Evolutionary conservation across 495 filamentous ascomycete species (phyloP).

Genomic region (Penicillium diatomitis): DNA sequence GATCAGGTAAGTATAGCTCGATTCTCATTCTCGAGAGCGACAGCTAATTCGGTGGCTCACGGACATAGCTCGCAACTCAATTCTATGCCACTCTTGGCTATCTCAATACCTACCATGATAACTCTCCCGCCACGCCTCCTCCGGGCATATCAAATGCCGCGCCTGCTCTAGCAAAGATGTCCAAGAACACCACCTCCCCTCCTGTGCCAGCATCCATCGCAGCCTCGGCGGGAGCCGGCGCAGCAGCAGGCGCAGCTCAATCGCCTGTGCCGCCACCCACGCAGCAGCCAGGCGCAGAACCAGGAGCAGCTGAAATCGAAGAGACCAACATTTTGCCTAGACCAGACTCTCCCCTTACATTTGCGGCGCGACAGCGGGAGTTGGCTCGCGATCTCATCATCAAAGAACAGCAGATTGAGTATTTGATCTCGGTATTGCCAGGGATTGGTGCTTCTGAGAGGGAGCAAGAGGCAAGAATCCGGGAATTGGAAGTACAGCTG

Average conservation of each 20-base stretch:
- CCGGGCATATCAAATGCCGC: slow-evolving; percentile 48
- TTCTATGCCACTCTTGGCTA: slow-evolving; percentile 83
- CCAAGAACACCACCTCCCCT: slow-evolving; percentile 32
- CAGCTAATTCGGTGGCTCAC: slow-evolving; percentile 1
- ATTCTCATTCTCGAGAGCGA: not conserved
- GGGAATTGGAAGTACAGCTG: slow-evolving; percentile 67
- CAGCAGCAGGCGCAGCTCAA: slow-evolving; percentile 11
- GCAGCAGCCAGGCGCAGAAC: slow-evolving; percentile 12
- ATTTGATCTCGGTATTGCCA: slow-evolving; percentile 71
- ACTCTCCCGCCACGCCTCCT: slow-evolving; percentile 52
- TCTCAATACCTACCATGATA: slow-evolving; percentile 71
- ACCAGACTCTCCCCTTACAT: slow-evolving; percentile 55
- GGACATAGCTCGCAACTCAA: slow-evolving; percentile 67
- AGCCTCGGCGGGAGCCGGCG: slow-evolving; percentile 17
- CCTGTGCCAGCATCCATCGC: slow-evolving; percentile 32
- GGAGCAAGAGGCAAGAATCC: slow-evolving; percentile 68
- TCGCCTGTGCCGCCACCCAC: slow-evolving; percentile 21
- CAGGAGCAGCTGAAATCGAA: slow-evolving; percentile 6
- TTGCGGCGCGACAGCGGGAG: slow-evolving; percentile 64
- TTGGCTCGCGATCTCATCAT: slow-evolving; percentile 78
- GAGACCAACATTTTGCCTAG: slow-evolving; percentile 29
- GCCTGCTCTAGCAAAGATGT: slow-evolving; percentile 32
- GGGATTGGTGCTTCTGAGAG: slow-evolving; percentile 77
- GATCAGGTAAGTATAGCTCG: slow-evolving; percentile 55
- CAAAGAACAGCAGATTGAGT: slow-evolving; percentile 92